Conservation (phyloP, 1,284 basidiomycete species). For the Takashimella koratensis region DNA sequence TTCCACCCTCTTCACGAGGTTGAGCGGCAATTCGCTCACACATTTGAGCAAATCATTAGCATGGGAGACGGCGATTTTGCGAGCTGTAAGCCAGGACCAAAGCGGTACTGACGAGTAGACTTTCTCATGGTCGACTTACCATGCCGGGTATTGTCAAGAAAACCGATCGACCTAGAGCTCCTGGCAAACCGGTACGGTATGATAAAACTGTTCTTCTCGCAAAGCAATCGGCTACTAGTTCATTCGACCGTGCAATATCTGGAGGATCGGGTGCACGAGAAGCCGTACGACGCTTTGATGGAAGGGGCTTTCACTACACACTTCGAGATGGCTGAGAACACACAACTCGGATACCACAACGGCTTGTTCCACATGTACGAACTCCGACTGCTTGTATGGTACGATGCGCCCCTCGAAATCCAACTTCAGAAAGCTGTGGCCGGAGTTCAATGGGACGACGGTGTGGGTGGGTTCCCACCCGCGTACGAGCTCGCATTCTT, state of each 20-base stretch:
- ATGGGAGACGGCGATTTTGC: conserved; percentile 31
- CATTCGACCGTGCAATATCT: not conserved
- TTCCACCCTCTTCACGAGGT: not conserved
- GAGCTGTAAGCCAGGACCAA: no score
- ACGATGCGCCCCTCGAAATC: conserved; percentile 18
- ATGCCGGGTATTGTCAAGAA: not conserved
- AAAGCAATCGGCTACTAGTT: not conserved
- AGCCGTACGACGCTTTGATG: not conserved
- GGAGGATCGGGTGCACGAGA: not conserved
- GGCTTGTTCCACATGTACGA: not conserved
- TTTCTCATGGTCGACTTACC: not conserved
- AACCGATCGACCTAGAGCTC: not conserved
- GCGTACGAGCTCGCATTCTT: not conserved
- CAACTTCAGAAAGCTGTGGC: not conserved
- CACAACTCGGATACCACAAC: conserved; percentile 9
- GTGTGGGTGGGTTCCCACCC: not conserved
- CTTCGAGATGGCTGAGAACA: not conserved
- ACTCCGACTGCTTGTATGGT: conserved; percentile 27
- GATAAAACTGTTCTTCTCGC: conserved; percentile 19
- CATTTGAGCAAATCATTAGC: conserved; percentile 3
- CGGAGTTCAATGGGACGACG: not conserved
- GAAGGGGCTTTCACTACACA: not conserved
- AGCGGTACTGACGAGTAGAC: conserved; percentile 2
- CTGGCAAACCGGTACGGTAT: conserved; percentile 9
- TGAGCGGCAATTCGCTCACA: not conserved